A percentile compares a stretch with the other conserved stretches of the same genome.
phyloP scores from a whole-genome alignment of 768 basidiomycete genomes.

The Amanita rubescens region DNA sequence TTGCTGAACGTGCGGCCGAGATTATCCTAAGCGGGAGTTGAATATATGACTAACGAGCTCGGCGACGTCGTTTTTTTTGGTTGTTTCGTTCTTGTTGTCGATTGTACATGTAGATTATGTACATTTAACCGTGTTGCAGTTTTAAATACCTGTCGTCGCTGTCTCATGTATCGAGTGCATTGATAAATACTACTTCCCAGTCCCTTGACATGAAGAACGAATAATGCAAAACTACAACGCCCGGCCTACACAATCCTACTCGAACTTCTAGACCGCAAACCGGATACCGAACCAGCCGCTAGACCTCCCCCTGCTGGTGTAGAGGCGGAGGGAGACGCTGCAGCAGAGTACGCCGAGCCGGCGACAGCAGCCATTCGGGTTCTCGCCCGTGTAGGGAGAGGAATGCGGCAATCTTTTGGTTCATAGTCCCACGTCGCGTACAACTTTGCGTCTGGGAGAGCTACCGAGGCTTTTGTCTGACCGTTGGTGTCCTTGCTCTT shows the following conservation, averaged over 20 bases:
- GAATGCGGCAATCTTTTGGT: constrained; percentile 37
- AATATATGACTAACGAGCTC: not conserved
- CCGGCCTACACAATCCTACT: not conserved
- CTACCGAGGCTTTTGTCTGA: constrained; percentile 20
- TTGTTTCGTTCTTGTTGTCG: not conserved
- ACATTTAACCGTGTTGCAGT: too few species aligned
- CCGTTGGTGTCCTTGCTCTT: constrained; percentile 6
- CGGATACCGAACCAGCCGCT: not conserved
- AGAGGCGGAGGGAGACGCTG: constrained; percentile 6
- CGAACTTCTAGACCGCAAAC: constrained; percentile 1
- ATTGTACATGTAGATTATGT: too few species aligned
- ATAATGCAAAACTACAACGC: too few species aligned
- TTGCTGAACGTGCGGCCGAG: constrained; percentile 18
- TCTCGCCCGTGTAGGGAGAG: constrained; percentile 23
- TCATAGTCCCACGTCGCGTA: constrained; percentile 55
- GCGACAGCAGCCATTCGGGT: constrained; percentile 27
- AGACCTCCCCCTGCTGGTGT: constrained; percentile 2
- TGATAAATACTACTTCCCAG: too few species aligned
- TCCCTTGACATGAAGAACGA: too few species aligned
- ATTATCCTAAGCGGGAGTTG: constrained; percentile 9
- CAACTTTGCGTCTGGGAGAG: constrained; percentile 44
- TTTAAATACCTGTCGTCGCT: too few species aligned
- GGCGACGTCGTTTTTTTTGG: not conserved
- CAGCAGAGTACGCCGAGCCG: constrained; percentile 2
- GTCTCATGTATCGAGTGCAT: too few species aligned